phyloP scores from a whole-genome alignment of 257 asterid species.

The Marsdenia floribunda region DNA sequence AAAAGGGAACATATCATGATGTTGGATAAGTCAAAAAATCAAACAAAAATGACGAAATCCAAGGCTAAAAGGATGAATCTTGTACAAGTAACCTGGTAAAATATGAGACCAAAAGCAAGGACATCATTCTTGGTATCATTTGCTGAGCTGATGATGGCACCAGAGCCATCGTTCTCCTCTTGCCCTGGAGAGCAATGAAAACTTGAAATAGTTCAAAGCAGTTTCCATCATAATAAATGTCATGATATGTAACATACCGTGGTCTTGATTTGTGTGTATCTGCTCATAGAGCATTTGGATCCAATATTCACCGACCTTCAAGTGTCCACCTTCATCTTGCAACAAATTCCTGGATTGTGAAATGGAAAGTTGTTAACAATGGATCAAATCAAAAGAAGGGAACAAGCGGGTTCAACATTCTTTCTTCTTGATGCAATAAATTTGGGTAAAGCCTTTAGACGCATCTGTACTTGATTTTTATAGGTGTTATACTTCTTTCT shows the following conservation, averaged over 20 bases:
- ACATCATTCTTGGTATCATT: conserved; percentile 43
- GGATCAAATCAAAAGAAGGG: not conserved
- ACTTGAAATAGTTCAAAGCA: not conserved
- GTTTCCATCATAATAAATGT: conserved; percentile 1
- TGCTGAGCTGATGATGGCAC: conserved; percentile 7
- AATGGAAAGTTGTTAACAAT: not conserved
- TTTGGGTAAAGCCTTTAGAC: not conserved
- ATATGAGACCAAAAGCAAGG: conserved; percentile 40
- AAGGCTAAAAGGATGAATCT: not conserved
- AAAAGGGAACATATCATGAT: not conserved
- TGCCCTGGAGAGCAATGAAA: conserved; percentile 19
- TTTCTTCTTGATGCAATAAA: not conserved
- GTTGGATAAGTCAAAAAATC: not conserved
- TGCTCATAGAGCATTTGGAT: conserved; percentile 52
- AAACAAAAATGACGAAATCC: not conserved
- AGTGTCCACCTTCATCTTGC: conserved; percentile 55
- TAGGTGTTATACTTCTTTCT: not conserved
- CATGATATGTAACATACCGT: conserved; percentile 20
- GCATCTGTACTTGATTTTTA: not conserved
- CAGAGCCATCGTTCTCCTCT: conserved; percentile 7
- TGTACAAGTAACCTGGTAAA: conserved; percentile 36
- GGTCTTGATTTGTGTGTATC: conserved; percentile 40
- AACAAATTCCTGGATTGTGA: conserved; percentile 44
- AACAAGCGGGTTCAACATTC: not conserved
- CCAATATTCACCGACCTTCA: conserved; percentile 63